phyloP scores from a whole-genome alignment of 2,329 filamentous ascomycete genomes.

The Alternaria burnsii region DNA sequence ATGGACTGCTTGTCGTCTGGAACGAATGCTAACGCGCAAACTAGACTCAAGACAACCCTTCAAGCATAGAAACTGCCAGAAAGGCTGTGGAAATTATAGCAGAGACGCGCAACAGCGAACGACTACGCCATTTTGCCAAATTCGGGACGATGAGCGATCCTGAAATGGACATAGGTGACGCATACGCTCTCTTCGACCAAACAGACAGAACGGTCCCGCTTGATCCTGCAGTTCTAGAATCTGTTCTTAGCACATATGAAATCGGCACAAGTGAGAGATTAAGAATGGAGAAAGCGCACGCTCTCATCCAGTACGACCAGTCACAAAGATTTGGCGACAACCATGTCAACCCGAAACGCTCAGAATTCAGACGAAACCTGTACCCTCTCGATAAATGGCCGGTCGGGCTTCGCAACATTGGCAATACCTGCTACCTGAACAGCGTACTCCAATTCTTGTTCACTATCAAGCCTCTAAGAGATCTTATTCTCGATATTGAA shows the following conservation, averaged over 20 bases:
- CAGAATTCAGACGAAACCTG: constrained; percentile 29
- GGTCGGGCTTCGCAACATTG: constrained; percentile 89
- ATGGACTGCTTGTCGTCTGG: neutral
- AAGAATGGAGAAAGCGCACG: constrained; percentile 57
- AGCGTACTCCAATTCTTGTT: constrained; percentile 96
- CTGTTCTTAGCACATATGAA: constrained; percentile 43
- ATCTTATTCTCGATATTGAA: constrained; percentile 81
- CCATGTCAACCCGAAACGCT: constrained; percentile 15
- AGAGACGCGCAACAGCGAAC: constrained; percentile 63
- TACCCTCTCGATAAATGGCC: constrained; percentile 66
- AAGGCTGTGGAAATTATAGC: constrained; percentile 69
- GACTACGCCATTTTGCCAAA: constrained; percentile 61
- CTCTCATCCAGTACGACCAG: constrained; percentile 53
- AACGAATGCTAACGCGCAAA: constrained; percentile 16
- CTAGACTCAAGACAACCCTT: constrained; percentile 61
- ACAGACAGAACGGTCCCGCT: constrained; percentile 60
- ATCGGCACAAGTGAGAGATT: constrained; percentile 58
- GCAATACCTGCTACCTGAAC: constrained; percentile 98
- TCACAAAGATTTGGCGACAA: constrained; percentile 31
- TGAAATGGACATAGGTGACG: constrained; percentile 61
- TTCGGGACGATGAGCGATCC: constrained; percentile 60
- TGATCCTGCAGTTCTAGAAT: constrained; percentile 53
- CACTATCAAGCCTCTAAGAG: constrained; percentile 80
- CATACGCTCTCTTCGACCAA: constrained; percentile 56
- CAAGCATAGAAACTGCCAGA: constrained; percentile 59